A percentile compares a stretch with the other conserved stretches of the same genome.
Conservation (phyloP, 306 rosid species). For the Corylus americana region DNA sequence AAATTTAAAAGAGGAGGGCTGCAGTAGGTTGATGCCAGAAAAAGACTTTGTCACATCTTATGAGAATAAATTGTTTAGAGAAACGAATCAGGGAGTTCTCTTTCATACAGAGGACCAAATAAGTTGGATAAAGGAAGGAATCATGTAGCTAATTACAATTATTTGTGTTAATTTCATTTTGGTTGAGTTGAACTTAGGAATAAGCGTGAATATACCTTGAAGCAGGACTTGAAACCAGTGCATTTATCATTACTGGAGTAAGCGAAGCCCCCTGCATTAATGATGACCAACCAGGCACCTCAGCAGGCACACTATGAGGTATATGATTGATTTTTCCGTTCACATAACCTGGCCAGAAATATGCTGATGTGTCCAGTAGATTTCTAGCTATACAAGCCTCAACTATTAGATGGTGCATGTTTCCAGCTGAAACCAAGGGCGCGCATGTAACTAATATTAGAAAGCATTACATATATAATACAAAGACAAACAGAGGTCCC, state of each 20-base stretch:
- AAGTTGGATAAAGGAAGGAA: background rate
- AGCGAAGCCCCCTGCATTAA: slow-evolving; percentile 81
- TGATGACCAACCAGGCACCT: slow-evolving; percentile 83
- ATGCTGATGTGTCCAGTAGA: slow-evolving; percentile 82
- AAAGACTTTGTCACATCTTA: background rate
- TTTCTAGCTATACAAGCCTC: slow-evolving; percentile 96
- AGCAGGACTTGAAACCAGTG: slow-evolving; percentile 84
- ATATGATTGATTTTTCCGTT: slow-evolving; percentile 64
- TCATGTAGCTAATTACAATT: background rate
- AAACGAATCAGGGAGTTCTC: background rate
- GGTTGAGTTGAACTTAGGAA: slow-evolving; percentile 5
- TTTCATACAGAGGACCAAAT: background rate
- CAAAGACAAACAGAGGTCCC: slow-evolving; percentile 5
- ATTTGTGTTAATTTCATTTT: background rate
- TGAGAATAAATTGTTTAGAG: background rate
- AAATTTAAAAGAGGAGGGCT: slow-evolving; percentile 21
- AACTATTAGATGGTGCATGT: slow-evolving; percentile 90
- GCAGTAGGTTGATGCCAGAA: slow-evolving; percentile 15
- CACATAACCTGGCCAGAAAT: slow-evolving; percentile 92
- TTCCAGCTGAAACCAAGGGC: slow-evolving; percentile 71
- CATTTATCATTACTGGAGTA: slow-evolving; percentile 60
- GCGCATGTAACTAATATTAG: slow-evolving; percentile 7
- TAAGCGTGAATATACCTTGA: slow-evolving; percentile 64
- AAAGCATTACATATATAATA: slow-evolving; percentile 10
- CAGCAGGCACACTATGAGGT: slow-evolving; percentile 74